Evolutionary conservation across 805 yeast genomes (phyloP), one percentile per base, ranked within the genome.

Genomic region (Gaillardinia entomophila): DNA sequence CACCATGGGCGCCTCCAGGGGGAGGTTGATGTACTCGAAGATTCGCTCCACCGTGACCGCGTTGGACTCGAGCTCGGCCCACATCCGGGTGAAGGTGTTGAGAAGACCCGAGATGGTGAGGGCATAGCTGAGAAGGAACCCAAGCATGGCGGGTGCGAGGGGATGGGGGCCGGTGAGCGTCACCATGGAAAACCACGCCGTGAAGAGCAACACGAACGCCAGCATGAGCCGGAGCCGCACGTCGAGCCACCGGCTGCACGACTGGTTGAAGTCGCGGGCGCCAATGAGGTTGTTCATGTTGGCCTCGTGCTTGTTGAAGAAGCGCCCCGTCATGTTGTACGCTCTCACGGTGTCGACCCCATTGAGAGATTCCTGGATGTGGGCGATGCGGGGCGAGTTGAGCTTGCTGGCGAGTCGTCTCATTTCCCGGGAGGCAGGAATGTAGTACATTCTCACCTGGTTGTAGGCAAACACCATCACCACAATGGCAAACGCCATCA

Each of bases 271-370:
- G 40, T 49, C 45, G 14, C 50, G 47, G 13, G 48, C 44, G 18
- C 39, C 48, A 2, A 50, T 38, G 33, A 48, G 47, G 4, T 38
- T 43, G 33, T 60, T 49, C n/a, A 61, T 43, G 25, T 55, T 55
- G 3, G 16, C 22, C 22, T 38, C 45, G 34, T 47, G 47, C 17
- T 53, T 46, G 37, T 48, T 48, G 15, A 43, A 37, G 30, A 60
- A 62, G 28, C 67, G 44, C 3, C 48, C 62, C 10, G 34, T 31
- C 32, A 57, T 62, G 12, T 40, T 42, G 30, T 48, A 61, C 4
- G 67, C 66, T 29, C 47, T 43, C 28, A 62, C 49, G 3, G 66
- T 60, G 19, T 59, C 66, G 11, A 56, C 53, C 11, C 68, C 67
- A 35, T 49, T 54, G 27, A 62, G 42, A 2, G 62, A 54, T 36